Percentiles rank a stretch among this genome's conserved stretches.
These are phyloP conservation scores for Castanea mollissima DNA, from an alignment of 306 rosid genomes.

Conservation along the genomic window DNA sequence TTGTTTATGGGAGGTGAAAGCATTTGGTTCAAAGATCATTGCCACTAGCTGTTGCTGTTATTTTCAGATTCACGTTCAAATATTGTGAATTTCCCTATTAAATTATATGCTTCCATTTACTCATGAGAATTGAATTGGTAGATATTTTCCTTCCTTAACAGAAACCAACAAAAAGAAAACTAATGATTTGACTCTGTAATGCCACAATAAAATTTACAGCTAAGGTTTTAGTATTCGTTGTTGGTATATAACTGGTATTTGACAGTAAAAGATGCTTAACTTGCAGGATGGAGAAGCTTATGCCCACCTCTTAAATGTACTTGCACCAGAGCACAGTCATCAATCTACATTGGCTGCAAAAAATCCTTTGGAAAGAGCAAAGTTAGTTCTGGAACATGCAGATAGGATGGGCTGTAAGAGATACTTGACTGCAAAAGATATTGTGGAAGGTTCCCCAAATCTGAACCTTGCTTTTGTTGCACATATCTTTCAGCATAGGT, in stretches of 20 bases:
- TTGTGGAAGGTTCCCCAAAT: slow-evolving; percentile 96
- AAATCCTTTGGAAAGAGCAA: slow-evolving; percentile 75
- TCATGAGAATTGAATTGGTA: not conserved
- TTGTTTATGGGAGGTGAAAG: not conserved
- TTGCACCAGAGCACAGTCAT: slow-evolving; percentile 85
- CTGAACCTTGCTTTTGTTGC: slow-evolving; percentile 98
- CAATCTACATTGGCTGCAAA: slow-evolving; percentile 69
- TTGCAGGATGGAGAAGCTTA: slow-evolving; percentile 94
- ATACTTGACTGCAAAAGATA: slow-evolving; percentile 89
- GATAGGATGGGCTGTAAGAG: slow-evolving; percentile 97
- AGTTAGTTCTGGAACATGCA: slow-evolving; percentile 86
- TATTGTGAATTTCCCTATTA: not conserved
- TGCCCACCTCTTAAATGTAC: slow-evolving; percentile 87
- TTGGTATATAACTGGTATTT: slow-evolving; percentile 8
- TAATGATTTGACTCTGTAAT: not conserved
- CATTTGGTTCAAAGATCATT: not conserved
- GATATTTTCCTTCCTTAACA: not conserved
- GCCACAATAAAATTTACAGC: not conserved
- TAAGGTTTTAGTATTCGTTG: not conserved
- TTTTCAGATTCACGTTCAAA: not conserved
- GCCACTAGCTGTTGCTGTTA: not conserved
- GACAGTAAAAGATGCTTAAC: slow-evolving; percentile 16
- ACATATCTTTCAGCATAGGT: slow-evolving; percentile 95
- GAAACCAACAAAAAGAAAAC: not conserved
- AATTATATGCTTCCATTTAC: not conserved